Percentiles rank a stretch among this genome's conserved stretches.
These are phyloP conservation scores for Coelastrella sp. DNA, from an alignment of 139 green algal genomes.

Conservation along the genomic window DNA sequence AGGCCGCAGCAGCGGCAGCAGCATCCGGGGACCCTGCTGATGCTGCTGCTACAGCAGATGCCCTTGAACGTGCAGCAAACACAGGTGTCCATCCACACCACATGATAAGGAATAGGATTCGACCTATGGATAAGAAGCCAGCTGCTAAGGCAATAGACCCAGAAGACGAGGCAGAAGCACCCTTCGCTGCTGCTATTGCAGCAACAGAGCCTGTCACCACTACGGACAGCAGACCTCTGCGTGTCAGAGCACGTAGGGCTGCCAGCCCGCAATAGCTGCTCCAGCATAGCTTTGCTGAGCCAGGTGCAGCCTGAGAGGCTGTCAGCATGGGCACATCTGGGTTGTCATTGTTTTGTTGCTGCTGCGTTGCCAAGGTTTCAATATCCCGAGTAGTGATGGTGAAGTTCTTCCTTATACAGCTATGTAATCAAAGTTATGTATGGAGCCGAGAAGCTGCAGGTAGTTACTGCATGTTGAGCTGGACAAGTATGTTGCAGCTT, in stretches of 20 bases:
- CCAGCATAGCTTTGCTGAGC: too few relatives aligned
- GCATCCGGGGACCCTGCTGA: background rate
- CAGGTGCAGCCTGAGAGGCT: too few relatives aligned
- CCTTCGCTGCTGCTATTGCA: conserved; percentile 5
- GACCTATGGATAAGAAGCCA: conserved; percentile 32
- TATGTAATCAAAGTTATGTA: too few relatives aligned
- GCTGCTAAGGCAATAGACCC: conserved; percentile 20
- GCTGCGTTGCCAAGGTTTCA: too few relatives aligned
- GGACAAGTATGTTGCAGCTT: too few relatives aligned
- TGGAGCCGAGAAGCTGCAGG: too few relatives aligned
- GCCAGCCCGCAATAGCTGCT: background rate
- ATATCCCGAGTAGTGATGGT: too few relatives aligned
- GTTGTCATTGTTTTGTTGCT: too few relatives aligned
- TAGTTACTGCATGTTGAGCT: too few relatives aligned
- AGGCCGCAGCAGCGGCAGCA: background rate
- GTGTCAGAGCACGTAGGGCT: background rate
- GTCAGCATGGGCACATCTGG: too few relatives aligned
- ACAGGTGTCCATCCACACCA: background rate
- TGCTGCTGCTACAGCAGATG: background rate
- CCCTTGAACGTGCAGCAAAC: background rate
- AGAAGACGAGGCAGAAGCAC: conserved; percentile 6
- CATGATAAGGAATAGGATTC: background rate
- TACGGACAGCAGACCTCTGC: background rate
- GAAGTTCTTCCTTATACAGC: too few relatives aligned
- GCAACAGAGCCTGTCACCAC: background rate